Evolutionary conservation across 2,329 filamentous ascomycete genomes (phyloP), one percentile per base, ranked within the genome.

Genomic region (Beauveria medogensis): DNA sequence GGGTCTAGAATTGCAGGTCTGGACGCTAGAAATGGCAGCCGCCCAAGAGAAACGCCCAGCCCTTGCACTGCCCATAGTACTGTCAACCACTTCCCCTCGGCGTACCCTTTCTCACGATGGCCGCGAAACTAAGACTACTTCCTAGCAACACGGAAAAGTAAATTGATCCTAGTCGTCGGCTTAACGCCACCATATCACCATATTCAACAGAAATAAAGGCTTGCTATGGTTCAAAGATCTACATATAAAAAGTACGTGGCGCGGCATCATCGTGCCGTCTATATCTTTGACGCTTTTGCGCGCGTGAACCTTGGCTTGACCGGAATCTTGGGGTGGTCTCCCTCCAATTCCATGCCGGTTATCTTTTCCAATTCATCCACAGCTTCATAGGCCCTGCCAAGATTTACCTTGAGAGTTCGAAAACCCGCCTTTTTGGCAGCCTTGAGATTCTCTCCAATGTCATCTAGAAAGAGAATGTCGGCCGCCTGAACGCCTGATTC

Each of bases 361-460:
- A 90, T 75, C 60, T 74, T 76, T 75, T 97, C 93, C 62, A 97
- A 75, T 72, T 92, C 85, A 66, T 83, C 86, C 0, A 97, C 92
- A 0, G 93, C 92, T 71, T 92, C 86, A 70, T 84, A 89, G 1
- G 89, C 85, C 71, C 82, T 85, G 2, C 92, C 92, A 30, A 97
- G 75, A 9, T 83, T 78, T 1, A 97, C 94, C 74, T 93, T 96
- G 65, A 97, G 82, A 0, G 93, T 97, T 60, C 81, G 75, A 72
- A 97, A 87, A 0, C 93, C 93, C 24, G 86, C 77, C 54, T 80
- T 81, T 73, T 81, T 89, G 1, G 86, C 94, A 50, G 82, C 87
- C 78, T 92, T 94, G 62, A 97, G 73, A 71, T 99, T 99, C 74
- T 92, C 87, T 2, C 94, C 94, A 71, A 99, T 96, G 68, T 97